Evolutionary conservation across 2,329 filamentous ascomycete genomes (phyloP).

Genomic region (Fusarium beomiforme): DNA sequence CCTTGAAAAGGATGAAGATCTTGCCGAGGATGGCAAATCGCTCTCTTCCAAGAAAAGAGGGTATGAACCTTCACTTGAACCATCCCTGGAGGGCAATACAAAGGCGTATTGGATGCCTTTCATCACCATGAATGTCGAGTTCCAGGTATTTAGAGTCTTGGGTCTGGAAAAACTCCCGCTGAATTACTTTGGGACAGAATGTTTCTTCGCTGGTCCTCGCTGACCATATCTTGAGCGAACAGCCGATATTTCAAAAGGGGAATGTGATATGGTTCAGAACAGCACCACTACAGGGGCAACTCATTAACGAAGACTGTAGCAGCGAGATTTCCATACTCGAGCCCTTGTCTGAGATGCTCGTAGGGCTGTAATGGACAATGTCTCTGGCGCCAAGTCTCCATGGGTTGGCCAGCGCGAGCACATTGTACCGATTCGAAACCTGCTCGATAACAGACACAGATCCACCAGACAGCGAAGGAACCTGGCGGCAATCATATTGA

Average conservation of each 20-base stretch:
- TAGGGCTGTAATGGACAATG: not conserved
- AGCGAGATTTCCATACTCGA: not conserved
- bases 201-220: not conserved
- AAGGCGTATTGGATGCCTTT: not conserved
- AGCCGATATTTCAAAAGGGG: not conserved
- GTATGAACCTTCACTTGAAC: not conserved
- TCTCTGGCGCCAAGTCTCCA: not conserved
- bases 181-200: not conserved
- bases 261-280: not conserved
- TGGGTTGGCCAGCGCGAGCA: not conserved
- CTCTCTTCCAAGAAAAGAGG: not conserved
- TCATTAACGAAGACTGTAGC: not conserved
- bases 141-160: not conserved
- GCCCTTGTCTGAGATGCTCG: not conserved
- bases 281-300: not conserved
- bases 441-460: not conserved
- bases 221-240: rapidly evolving
- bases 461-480: not conserved
- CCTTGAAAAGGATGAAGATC: not conserved
- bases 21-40: not conserved
- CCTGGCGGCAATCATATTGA: not conserved
- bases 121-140: not conserved
- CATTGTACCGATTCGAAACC: not conserved
- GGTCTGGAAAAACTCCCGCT: not conserved
- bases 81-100: not conserved